Evolutionary conservation across 2,329 filamentous ascomycete genomes (phyloP), one percentile per base, ranked within the genome.

Genomic region (Gnomoniopsis sp.): DNA sequence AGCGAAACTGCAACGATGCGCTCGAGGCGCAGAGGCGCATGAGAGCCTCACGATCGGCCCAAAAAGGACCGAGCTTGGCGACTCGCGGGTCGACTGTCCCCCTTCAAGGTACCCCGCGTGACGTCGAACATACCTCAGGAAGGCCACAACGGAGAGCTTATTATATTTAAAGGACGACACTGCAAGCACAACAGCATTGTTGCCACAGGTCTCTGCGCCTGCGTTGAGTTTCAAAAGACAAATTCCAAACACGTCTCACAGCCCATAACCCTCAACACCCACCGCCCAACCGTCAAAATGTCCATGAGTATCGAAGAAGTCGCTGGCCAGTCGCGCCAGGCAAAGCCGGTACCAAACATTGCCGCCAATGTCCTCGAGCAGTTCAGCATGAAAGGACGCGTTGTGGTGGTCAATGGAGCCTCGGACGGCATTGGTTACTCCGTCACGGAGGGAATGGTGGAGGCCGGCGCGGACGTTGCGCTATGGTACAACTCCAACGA

Each of bases 391-490:
- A 69, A 65, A 6, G 76, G 71, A 10, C 79, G 72, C 57, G 71
- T 75, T 56, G 72, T 74, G 0, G 71, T 75, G n/a, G 68, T 80
- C 1, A 79, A 70, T 0, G 78, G 78, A 4, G 77, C 77, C 1
- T 72, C 75, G 0, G 77, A 78, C 44, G 78, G 78, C 0, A 74
- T 80, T 44, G 78, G 78, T 0, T 66, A 70, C 47, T 71, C 78
- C 0, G 76, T 78, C 3, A 70, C 75, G 0, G 74, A 80, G 57
- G 75, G 72, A 1, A 75, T 78, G 68, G 77, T 77, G 1, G 78
- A 80, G 55, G 77, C 77, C 0, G 71, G 71, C 0, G 77, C 69
- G 0, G 52, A 74, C 48, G 73, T 80, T 22, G 78, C 70, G 6
- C 33, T 75, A 51, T 74, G 71, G 70, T 75, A 75, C 65, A 72